Base-by-base conservation (phyloP, 352 stramenopile species). In the Thraustotheca clavata region DNA sequence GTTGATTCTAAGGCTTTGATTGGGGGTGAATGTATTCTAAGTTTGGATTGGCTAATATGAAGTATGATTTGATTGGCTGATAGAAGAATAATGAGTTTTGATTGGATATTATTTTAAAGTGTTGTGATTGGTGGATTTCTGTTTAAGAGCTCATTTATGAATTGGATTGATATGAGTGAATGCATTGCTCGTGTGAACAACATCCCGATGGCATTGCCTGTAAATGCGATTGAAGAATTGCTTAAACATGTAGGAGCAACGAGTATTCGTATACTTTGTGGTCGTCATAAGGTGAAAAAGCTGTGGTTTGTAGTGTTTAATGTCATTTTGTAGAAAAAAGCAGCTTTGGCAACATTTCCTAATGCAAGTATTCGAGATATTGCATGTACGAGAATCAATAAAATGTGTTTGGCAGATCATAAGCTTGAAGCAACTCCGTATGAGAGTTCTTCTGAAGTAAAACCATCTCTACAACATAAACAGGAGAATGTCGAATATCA, bases 161-260 rank as follows among this genome's bases (percentile, higher is more conserved):
- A n/a, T n/a, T n/a, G n/a, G n/a, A n/a, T n/a, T n/a, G n/a, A n/a
- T n/a, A n/a, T n/a, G n/a, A n/a, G n/a, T n/a, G n/a, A n/a, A n/a
- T n/a, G n/a, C n/a, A n/a, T n/a, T n/a, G n/a, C n/a, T n/a, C n/a
- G n/a, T n/a, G 73, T 91, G 18, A 71, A 73, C 38, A 84, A 87
- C 62, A 65, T 92, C 8, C 81, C 83, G 22, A 50, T 68, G 12
- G 76, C 73, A 35, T 52, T 92, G 49, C 88, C 83, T 18, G 52
- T 59, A 1, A 71, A 85, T 5, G 78, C 81, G 8, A 74, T 91
- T 20, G 71, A 73, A 18, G 70, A 78, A 29, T 73, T 92, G 22
- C 70, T 92, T 41, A 50, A 41, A 4, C 80, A 88, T 59, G 88
- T 87, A 40, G 83, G 79, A 1, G 78, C 83, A 11, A 67, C 49